Conservation (phyloP, 805 yeast species). For the Starmerella sp. region DNA sequence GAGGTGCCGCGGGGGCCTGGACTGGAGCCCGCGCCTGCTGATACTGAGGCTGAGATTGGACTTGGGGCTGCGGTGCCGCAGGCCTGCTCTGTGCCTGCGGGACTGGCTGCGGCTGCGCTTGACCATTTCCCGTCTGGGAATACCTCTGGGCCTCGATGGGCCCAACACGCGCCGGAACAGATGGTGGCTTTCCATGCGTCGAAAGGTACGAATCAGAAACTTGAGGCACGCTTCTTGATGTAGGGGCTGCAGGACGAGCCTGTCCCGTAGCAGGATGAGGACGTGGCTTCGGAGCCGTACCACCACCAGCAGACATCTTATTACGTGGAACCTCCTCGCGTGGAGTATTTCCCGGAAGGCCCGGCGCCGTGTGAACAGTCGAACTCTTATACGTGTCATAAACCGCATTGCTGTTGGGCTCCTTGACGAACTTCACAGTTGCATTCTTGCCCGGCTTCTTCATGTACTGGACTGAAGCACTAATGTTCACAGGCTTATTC, state of each 20-base stretch:
- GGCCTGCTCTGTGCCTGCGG: neutral
- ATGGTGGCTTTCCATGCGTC: constrained; percentile 21
- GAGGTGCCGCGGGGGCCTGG: constrained; percentile 16
- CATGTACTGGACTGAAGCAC: constrained; percentile 64
- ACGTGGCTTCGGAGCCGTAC: constrained; percentile 10
- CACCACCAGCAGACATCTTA: constrained; percentile 18
- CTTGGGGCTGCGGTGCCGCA: neutral
- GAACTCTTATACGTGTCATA: constrained; percentile 82
- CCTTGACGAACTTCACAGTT: constrained; percentile 55
- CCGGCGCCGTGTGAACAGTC: constrained; percentile 63
- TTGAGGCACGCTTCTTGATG: constrained; percentile 14
- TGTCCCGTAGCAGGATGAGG: constrained; percentile 16
- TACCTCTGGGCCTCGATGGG: constrained; percentile 10
- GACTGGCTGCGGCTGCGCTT: constrained; percentile 18
- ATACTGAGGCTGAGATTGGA: neutral
- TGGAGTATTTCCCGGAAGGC: constrained; percentile 60
- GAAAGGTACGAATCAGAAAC: constrained; percentile 19
- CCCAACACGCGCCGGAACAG: constrained; percentile 18
- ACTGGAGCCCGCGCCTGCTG: constrained; percentile 1
- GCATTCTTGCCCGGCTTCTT: constrained; percentile 81
- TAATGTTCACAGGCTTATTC: constrained; percentile 43
- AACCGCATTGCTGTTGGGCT: constrained; percentile 48
- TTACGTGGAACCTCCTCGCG: constrained; percentile 64
- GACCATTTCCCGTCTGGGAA: constrained; percentile 24
- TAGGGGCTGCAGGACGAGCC: neutral